A percentile compares a stretch with the other conserved stretches of the same genome.
phyloP scores from a whole-genome alignment of 202 grass and related monocot genomes.

The Panicum hallii region DNA sequence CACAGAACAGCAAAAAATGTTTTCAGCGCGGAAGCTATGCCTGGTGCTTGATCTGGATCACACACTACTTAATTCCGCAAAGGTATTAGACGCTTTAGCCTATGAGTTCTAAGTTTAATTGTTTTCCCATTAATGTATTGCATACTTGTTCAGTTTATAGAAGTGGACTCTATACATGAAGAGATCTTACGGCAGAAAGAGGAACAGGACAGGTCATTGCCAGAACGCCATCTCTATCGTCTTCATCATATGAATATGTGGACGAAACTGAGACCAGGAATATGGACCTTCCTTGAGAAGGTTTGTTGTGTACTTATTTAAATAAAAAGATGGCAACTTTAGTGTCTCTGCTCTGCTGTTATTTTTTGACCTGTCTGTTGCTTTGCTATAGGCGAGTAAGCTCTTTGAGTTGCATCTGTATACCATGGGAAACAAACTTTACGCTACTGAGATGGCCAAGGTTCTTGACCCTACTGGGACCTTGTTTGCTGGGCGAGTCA shows the following conservation, averaged over 20 bases:
- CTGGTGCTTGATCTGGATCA: slow-evolving; percentile 99
- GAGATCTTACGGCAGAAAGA: slow-evolving; percentile 94
- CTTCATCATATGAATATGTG: slow-evolving; percentile 97
- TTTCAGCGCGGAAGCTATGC: slow-evolving; percentile 80
- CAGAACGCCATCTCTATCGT: slow-evolving; percentile 79
- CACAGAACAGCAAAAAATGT: slow-evolving; percentile 85
- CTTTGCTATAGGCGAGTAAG: slow-evolving; percentile 74
- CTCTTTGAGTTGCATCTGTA: slow-evolving; percentile 94
- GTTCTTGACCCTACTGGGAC: slow-evolving; percentile 82
- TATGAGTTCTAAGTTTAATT: slow-evolving; percentile 19
- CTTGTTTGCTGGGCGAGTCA: slow-evolving; percentile 87
- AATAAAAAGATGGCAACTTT: not conserved
- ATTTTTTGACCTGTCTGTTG: slow-evolving; percentile 27
- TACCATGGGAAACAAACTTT: slow-evolving; percentile 98
- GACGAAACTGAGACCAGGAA: slow-evolving; percentile 98
- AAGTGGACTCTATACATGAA: slow-evolving; percentile 81
- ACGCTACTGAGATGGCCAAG: slow-evolving; percentile 99
- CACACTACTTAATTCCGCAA: slow-evolving; percentile 94
- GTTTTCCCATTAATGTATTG: slow-evolving; percentile 35
- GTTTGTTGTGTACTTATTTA: slow-evolving; percentile 42
- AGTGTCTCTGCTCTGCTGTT: not conserved
- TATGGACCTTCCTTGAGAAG: slow-evolving; percentile 98
- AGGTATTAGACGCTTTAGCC: slow-evolving; percentile 62
- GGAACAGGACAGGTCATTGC: slow-evolving; percentile 77
- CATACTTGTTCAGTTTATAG: slow-evolving; percentile 71